Percentiles rank a stretch among this genome's conserved stretches.
Conservation (phyloP, 1,284 basidiomycete genomes). For the Microbotryum intermedium region DNA sequence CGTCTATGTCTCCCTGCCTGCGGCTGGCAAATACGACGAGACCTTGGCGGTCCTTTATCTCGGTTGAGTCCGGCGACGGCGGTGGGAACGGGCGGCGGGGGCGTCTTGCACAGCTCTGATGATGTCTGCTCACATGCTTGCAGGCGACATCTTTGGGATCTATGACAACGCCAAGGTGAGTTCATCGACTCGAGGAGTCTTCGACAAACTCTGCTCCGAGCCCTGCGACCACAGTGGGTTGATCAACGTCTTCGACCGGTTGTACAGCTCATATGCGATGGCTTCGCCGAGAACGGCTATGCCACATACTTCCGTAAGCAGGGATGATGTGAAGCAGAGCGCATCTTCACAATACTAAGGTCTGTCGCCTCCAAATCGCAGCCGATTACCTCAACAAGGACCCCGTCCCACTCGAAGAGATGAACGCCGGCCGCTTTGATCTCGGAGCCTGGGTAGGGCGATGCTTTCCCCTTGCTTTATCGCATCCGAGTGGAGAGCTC, state of each 20-base stretch:
- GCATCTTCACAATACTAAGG: background rate
- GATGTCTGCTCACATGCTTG: background rate
- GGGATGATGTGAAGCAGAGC: background rate
- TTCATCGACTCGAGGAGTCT: background rate
- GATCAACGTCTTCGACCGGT: background rate
- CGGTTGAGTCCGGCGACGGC: slow-evolving; percentile 11
- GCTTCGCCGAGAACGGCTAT: slow-evolving; percentile 63
- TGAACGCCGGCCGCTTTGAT: slow-evolving; percentile 41
- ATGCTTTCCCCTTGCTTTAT: slow-evolving; percentile 1
- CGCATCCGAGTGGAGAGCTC: slow-evolving; percentile 42
- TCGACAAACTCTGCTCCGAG: slow-evolving; percentile 7
- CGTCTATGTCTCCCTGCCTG: background rate
- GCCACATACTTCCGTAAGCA: slow-evolving; percentile 52
- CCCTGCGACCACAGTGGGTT: slow-evolving; percentile 11
- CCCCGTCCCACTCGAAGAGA: slow-evolving; percentile 43
- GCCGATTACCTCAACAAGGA: slow-evolving; percentile 51
- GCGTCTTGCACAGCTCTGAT: slow-evolving; percentile 2
- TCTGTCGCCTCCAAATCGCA: background rate
- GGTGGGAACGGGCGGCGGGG: no score
- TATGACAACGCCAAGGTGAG: background rate
- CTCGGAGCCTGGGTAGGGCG: slow-evolving; percentile 9
- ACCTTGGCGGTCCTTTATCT: slow-evolving; percentile 36
- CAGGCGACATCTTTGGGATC: background rate
- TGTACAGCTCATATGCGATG: slow-evolving; percentile 46
- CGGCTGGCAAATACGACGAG: slow-evolving; percentile 21